Conservation (phyloP, 192 early-diverging fungal genomes). For the Entophlyctis luteolus region DNA sequence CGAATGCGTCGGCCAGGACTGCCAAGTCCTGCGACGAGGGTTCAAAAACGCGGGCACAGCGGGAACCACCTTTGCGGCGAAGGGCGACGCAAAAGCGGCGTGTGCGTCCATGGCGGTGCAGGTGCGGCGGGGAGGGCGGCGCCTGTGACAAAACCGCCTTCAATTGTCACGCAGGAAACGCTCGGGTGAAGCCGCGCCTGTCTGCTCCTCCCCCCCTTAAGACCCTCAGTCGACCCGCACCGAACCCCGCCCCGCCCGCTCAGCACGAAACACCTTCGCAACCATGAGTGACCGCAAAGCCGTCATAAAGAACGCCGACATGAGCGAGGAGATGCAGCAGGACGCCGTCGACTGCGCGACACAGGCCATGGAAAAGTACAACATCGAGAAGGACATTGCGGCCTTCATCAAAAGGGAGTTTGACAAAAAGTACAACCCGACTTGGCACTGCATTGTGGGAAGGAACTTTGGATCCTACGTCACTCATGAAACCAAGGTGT, state of each 20-base stretch:
- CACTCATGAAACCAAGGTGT: slow-evolving; percentile 81
- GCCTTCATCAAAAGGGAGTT: slow-evolving; percentile 97
- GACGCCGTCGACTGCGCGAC: slow-evolving; percentile 81
- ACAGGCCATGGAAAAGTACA: slow-evolving; percentile 83
- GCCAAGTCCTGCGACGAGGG: too few relatives aligned
- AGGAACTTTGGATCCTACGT: slow-evolving; percentile 99
- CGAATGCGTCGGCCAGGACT: too few relatives aligned
- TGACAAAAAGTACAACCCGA: slow-evolving; percentile 94
- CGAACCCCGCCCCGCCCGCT: too few relatives aligned
- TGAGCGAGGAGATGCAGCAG: slow-evolving; percentile 94
- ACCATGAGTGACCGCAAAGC: slow-evolving; percentile 78
- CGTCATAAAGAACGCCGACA: slow-evolving; percentile 96
- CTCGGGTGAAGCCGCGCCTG: background rate
- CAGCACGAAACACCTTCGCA: too few relatives aligned
- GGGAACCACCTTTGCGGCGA: too few relatives aligned
- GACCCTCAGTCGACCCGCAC: background rate
- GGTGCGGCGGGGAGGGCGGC: background rate
- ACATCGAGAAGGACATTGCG: slow-evolving; percentile 97
- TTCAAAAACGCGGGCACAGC: too few relatives aligned
- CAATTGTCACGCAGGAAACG: background rate
- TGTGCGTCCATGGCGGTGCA: too few relatives aligned
- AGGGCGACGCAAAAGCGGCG: too few relatives aligned
- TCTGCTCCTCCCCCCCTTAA: background rate
- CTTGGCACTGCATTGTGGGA: slow-evolving; percentile 99
- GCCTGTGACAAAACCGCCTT: background rate